Conservation (phyloP, 1,284 basidiomycete species). For the Trichosporon coremiiforme region DNA sequence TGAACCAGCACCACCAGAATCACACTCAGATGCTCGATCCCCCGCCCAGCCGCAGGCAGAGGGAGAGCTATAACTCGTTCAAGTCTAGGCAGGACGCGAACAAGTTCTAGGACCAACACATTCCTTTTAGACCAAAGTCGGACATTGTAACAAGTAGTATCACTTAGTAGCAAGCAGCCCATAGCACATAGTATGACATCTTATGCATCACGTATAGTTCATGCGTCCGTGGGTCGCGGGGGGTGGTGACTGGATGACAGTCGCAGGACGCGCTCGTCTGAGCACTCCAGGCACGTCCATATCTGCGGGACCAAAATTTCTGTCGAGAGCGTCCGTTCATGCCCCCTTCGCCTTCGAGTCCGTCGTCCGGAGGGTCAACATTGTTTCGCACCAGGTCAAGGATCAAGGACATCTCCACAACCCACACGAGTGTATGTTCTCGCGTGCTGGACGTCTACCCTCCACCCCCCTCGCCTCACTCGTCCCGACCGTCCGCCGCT, state of each 20-base stretch:
- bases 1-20: background rate
- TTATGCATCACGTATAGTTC: constrained; percentile 12
- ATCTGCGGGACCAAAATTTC: no score
- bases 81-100: background rate
- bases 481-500: background rate
- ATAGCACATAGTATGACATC: constrained; percentile 12
- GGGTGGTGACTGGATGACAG: no score
- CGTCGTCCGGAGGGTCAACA: background rate
- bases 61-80: constrained; percentile 14
- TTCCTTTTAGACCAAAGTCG: background rate
- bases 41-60: background rate
- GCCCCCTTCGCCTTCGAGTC: no score
- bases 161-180: no score
- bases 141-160: background rate
- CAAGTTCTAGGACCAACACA: background rate
- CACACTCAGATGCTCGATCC: constrained; percentile 4
- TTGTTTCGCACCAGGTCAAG: background rate
- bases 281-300: no score
- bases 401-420: background rate
- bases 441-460: background rate
- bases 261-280: no score
- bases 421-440: background rate
- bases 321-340: no score
- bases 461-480: background rate
- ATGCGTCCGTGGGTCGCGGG: no score